These are phyloP conservation scores for Lomentospora prolificans DNA, from an alignment of 2,329 filamentous ascomycete genomes.

Conservation along the genomic window DNA sequence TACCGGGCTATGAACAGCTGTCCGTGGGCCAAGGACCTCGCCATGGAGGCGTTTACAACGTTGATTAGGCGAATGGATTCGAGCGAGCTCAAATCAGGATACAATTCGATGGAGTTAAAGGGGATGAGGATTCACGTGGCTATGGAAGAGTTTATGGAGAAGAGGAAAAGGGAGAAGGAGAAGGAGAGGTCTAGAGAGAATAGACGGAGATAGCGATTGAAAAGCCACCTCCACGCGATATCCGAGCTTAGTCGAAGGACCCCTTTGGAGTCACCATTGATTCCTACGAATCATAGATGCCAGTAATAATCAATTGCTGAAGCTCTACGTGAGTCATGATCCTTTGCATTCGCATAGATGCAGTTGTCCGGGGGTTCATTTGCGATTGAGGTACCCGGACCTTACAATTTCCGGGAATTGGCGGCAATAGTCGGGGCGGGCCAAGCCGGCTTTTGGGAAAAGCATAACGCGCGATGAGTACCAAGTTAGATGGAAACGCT, in stretches of 20 bases:
- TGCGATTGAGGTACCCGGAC: too few species aligned
- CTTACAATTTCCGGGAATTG: too few species aligned
- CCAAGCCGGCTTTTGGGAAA: too few species aligned
- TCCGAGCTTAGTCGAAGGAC: not conserved
- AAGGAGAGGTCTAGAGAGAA: constrained; percentile 7
- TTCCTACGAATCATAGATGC: too few species aligned
- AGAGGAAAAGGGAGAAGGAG: constrained; percentile 18
- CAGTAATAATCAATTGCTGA: too few species aligned
- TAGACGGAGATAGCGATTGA: constrained; percentile 5
- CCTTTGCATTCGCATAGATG: not conserved
- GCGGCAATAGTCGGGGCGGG: not conserved
- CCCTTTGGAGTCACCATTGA: too few species aligned
- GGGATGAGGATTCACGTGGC: constrained; percentile 41
- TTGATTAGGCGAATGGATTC: constrained; percentile 33
- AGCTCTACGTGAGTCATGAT: not conserved
- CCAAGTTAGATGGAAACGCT: too few species aligned
- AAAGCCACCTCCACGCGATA: not conserved
- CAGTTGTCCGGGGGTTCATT: too few species aligned
- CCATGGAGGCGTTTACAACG: constrained; percentile 42
- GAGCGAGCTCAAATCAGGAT: constrained; percentile 38
- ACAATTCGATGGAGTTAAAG: constrained; percentile 36
- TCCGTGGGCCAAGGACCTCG: constrained; percentile 38
- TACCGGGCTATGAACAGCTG: constrained; percentile 37
- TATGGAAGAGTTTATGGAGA: constrained; percentile 35
- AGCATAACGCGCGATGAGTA: too few species aligned